A percentile compares a stretch with the other conserved stretches of the same genome.
phyloP scores from a whole-genome alignment of 345 rosid species.

The Brassica carinata region DNA sequence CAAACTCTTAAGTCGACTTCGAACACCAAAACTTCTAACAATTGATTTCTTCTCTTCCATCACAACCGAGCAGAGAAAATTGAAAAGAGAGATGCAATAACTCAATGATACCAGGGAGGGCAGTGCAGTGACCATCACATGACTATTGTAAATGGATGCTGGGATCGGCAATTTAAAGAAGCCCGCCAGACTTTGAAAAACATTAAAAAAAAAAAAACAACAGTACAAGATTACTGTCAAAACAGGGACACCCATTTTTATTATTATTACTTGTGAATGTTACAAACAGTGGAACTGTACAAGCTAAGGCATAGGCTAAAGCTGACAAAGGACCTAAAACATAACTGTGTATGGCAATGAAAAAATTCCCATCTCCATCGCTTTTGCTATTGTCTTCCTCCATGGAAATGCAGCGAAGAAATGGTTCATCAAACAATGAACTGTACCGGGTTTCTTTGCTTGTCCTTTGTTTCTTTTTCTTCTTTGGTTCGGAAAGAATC shows the following conservation, averaged over 20 bases:
- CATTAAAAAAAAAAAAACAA: no score
- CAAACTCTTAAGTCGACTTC: not conserved
- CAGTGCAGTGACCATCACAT: no score
- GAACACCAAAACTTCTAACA: not conserved
- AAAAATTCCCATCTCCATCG: conserved; percentile 35
- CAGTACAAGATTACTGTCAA: not conserved
- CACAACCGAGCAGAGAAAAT: no score
- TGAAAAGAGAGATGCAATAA: no score
- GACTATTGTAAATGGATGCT: no score
- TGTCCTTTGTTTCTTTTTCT: conserved; percentile 14
- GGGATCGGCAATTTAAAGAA: no score
- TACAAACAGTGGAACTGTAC: conserved; percentile 32
- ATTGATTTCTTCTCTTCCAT: not conserved
- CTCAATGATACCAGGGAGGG: no score
- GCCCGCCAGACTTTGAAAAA: no score
- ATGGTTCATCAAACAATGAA: conserved; percentile 48
- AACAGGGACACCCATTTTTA: not conserved
- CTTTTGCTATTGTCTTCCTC: conserved; percentile 4
- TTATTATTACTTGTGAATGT: conserved; percentile 14
- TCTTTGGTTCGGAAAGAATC: not conserved
- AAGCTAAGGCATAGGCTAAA: conserved; percentile 18
- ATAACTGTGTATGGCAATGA: conserved; percentile 67
- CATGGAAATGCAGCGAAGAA: conserved; percentile 35
- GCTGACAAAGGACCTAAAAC: conserved; percentile 39
- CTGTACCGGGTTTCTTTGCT: conserved; percentile 36